These are phyloP conservation scores for Claviceps sp. DNA, from an alignment of 2,329 filamentous ascomycete species.

Conservation along the genomic window DNA sequence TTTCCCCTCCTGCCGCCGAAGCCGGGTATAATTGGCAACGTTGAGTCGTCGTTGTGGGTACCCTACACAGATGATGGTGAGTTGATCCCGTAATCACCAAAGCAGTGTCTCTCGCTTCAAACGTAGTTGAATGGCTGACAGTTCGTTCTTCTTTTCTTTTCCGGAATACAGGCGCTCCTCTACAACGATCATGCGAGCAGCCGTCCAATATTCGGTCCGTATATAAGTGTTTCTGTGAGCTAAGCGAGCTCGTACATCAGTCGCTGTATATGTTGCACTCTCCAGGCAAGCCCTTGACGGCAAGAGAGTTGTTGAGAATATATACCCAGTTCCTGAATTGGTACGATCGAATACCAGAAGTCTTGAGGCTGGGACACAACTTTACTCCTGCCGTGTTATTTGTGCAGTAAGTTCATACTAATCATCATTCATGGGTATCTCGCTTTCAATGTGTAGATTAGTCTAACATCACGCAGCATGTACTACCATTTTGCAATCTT, in stretches of 20 bases:
- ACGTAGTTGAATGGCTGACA: background rate
- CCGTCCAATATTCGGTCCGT: slow-evolving; percentile 56
- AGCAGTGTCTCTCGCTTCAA: background rate
- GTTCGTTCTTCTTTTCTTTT: background rate
- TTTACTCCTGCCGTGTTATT: slow-evolving; percentile 62
- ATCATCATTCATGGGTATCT: background rate
- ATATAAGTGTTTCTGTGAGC: slow-evolving; percentile 55
- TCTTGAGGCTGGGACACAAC: slow-evolving; percentile 50
- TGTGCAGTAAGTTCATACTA: slow-evolving; percentile 46
- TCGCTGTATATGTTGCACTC: slow-evolving; percentile 61
- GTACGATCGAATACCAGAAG: slow-evolving; percentile 55
- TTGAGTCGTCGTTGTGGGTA: slow-evolving; percentile 47
- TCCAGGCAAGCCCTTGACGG: slow-evolving; percentile 51
- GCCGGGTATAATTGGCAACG: slow-evolving; percentile 44
- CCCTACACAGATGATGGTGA: slow-evolving; percentile 45
- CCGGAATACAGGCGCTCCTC: slow-evolving; percentile 28
- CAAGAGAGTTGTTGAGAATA: slow-evolving; percentile 46
- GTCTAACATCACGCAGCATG: slow-evolving; percentile 33
- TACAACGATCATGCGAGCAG: slow-evolving; percentile 44
- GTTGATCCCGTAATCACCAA: slow-evolving; percentile 5
- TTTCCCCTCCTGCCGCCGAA: slow-evolving; percentile 45
- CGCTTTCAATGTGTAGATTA: background rate
- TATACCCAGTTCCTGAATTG: slow-evolving; percentile 59
- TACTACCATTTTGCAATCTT: slow-evolving; percentile 59
- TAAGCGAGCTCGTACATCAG: slow-evolving; percentile 62